Evolutionary conservation across 169 alveolate species (phyloP).

Genomic region (Amoebophrya sp.): DNA sequence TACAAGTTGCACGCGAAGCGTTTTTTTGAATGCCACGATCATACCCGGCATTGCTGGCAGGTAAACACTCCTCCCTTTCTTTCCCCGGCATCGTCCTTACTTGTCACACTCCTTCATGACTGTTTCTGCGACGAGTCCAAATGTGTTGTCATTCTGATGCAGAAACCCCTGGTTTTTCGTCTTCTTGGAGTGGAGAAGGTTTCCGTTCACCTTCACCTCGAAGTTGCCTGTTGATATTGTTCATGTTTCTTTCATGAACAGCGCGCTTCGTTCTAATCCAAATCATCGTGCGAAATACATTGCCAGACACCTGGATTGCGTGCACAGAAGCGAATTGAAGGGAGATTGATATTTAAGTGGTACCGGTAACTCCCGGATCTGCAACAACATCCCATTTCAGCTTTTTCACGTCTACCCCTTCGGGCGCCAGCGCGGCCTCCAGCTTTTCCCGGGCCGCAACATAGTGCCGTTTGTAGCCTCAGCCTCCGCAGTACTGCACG

Average conservation of each 20-base stretch:
- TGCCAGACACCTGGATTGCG: too few species aligned
- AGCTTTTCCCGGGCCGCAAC: neutral
- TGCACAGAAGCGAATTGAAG: too few species aligned
- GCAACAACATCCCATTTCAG: neutral
- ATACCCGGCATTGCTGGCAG: too few species aligned
- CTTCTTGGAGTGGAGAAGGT: neutral
- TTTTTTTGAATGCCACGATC: too few species aligned
- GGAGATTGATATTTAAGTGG: neutral
- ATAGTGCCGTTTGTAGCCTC: constrained; percentile 4
- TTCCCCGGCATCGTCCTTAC: too few species aligned
- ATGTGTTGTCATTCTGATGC: neutral
- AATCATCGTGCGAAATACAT: too few species aligned
- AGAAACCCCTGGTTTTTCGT: neutral
- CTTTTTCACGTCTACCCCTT: neutral
- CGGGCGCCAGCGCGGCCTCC: neutral
- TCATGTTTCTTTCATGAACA: too few species aligned
- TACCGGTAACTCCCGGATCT: neutral
- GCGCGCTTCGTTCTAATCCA: too few species aligned
- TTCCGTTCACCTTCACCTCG: neutral
- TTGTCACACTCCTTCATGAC: neutral
- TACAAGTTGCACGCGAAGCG: too few species aligned
- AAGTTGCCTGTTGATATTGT: neutral
- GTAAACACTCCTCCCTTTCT: too few species aligned
- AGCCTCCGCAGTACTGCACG: constrained; percentile 3
- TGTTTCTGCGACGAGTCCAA: neutral